Base-by-base conservation (phyloP, 345 rosid species). In the Gossypium thurberi region DNA sequence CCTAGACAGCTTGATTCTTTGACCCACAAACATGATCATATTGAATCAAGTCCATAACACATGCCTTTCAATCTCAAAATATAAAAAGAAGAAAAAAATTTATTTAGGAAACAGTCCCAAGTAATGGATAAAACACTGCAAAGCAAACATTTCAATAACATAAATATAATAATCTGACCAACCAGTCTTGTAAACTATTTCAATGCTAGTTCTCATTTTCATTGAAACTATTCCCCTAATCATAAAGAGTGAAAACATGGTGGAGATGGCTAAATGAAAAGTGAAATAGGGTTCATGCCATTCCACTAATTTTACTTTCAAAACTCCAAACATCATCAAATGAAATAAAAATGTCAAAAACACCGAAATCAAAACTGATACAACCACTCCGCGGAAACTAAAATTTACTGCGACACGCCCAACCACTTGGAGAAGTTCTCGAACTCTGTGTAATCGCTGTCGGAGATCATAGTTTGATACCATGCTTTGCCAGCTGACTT, bases 401-500 rank as follows among this genome's bases (percentile, higher is more conserved):
- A 73, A 33, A 85, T 83, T 52, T 56, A 91, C 87, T 91, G 96
- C 0, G 90, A 80, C 4, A 84, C 92, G 0, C 89, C 91, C 15
- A 92, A 87, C 97, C 97, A 92, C 81, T 92, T 92, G 6, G 94
- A 46, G 92, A 92, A 92, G 80, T 82, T 86, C 51, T 92, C 97
- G 6, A 92, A 92, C 63, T 90, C 95, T 0, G 98, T 88, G 85
- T 90, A 94, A 71, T 94, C 98, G 60, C 91, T 82, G 81, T 95
- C 99, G 0, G 98, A 92, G 18, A 92, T 89, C 99, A 95, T 95
- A 0, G 98, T 92, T 61, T 86, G 74, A 74, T 90, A 92, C 97
- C 98, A 95, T 1, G 98, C 91, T 81, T 92, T 92, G 3, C 99
- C 98, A 2, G 98, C 97, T 5, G 91, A 85, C 86, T 73, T 90